phyloP scores from a whole-genome alignment of 164 flowering plant genomes.

The Houttuynia cordata region DNA sequence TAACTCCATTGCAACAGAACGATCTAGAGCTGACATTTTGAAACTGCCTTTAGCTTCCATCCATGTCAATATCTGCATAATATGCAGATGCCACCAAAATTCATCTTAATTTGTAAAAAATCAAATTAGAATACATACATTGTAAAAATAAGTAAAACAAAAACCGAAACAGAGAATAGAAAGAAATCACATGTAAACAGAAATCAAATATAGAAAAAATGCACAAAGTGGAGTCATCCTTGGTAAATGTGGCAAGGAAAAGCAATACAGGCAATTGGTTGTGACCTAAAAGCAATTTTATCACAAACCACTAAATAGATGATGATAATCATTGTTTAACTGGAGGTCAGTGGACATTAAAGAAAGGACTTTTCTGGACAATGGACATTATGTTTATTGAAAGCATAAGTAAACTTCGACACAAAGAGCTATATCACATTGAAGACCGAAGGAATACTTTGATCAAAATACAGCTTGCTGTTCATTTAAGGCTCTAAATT shows the following conservation, averaged over 20 bases:
- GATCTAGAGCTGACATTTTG: constrained; percentile 27
- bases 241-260: neutral
- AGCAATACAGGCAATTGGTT: neutral
- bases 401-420: neutral
- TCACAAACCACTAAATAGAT: neutral
- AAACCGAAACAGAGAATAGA: too few relatives aligned
- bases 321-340: too few relatives aligned
- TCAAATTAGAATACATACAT: too few relatives aligned
- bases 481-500: neutral
- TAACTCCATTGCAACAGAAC: constrained; percentile 30
- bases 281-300: neutral
- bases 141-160: neutral
- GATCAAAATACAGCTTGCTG: neutral
- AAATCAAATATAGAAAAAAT: neutral
- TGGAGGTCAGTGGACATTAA: too few relatives aligned
- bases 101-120: neutral
- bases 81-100: constrained; percentile 1
- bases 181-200: neutral
- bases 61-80: constrained; percentile 20
- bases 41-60: constrained; percentile 17
- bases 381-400: too few relatives aligned
- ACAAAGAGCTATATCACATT: too few relatives aligned
- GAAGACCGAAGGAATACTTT: neutral
- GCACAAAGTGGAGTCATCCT: neutral
- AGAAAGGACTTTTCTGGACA: too few relatives aligned